Base-by-base conservation (phyloP, 1,284 basidiomycete species). In the Melampsora americana region DNA sequence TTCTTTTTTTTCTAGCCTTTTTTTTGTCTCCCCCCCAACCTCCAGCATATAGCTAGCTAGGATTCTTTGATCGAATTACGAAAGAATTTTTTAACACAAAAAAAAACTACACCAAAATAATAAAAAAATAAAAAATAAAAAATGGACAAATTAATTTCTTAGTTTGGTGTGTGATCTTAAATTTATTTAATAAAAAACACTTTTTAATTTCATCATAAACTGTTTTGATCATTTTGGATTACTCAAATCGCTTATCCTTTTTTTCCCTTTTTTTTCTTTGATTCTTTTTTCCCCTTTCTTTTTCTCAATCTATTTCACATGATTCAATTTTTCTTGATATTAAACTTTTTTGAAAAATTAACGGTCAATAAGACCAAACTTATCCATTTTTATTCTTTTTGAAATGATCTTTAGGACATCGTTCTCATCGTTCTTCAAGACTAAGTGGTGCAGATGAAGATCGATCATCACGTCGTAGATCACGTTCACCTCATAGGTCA, bases 401-500 rank as follows among this genome's bases (percentile, higher is more conserved):
- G 3, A 3, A 35, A 35, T 35, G 35, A 35, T 42, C 39, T 42
- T 61, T 56, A 73, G 70, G 70, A 65, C 70, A 73, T 73, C 70
- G 70, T 50, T 73, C 70, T n/a, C 70, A 73, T 59, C 70, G 70
- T 14, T 71, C 69, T 39, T 60, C 59, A 11, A 6, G 39, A 42
- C 12, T 42, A 12, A 42, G 39, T 42, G 39, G 6, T 42, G 39
- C 39, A 42, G 69, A 71, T 32, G 70, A 73, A 9, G 70, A 73
- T 39, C 42, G 70, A 30, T 62, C 69, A 20, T 42, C 53, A 23
- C 70, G 70, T 32, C 70, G 70, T 30, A 46, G 70, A 32, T 73
- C 70, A 12, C 70, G 70, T 48, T 73, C 70, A n/a, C 70, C 70
- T 23, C 70, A 73, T 59, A 60, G 70, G 70, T 73, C n/a, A 64